A percentile compares a stretch with the other conserved stretches of the same genome.
These are phyloP conservation scores for Adansonia gregorii DNA, from an alignment of 441 rosid species.

Conservation along the genomic window DNA sequence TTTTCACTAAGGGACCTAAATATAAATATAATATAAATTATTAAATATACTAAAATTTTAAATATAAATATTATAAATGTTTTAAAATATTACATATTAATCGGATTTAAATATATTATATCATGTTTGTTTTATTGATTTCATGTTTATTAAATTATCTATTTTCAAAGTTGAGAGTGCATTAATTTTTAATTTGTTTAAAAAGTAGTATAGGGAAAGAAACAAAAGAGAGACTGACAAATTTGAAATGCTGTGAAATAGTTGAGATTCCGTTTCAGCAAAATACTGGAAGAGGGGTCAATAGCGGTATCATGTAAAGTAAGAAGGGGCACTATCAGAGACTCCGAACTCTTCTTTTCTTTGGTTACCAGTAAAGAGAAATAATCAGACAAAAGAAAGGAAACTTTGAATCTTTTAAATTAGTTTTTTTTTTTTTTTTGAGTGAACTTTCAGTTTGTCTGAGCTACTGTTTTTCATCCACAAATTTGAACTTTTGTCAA, in stretches of 20 bases:
- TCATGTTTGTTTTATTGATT: too few relatives aligned
- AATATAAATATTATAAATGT: too few relatives aligned
- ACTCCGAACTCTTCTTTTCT: neutral
- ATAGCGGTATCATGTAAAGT: too few relatives aligned
- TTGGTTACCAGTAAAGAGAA: neutral
- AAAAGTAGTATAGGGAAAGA: neutral
- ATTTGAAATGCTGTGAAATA: too few relatives aligned
- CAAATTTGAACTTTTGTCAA: neutral
- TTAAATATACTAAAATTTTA: too few relatives aligned
- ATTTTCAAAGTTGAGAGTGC: neutral
- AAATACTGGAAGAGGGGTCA: too few relatives aligned
- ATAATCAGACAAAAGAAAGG: neutral
- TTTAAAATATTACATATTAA: too few relatives aligned
- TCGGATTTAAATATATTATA: too few relatives aligned
- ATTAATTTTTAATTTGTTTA: neutral
- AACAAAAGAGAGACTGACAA: neutral
- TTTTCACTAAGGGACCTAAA: too few relatives aligned
- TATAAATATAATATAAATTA: too few relatives aligned
- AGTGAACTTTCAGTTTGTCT: neutral
- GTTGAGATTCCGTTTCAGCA: too few relatives aligned
- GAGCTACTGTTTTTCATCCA: slow-evolving; percentile 1
- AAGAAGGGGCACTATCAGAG: neutral
- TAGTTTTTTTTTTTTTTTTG: neutral
- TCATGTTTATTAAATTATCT: too few relatives aligned
- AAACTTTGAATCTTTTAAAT: neutral